Percentiles rank a stretch among this genome's conserved stretches.
Evolutionary conservation across 345 rosid genomes (phyloP).

Genomic region (Angophora floribunda): DNA sequence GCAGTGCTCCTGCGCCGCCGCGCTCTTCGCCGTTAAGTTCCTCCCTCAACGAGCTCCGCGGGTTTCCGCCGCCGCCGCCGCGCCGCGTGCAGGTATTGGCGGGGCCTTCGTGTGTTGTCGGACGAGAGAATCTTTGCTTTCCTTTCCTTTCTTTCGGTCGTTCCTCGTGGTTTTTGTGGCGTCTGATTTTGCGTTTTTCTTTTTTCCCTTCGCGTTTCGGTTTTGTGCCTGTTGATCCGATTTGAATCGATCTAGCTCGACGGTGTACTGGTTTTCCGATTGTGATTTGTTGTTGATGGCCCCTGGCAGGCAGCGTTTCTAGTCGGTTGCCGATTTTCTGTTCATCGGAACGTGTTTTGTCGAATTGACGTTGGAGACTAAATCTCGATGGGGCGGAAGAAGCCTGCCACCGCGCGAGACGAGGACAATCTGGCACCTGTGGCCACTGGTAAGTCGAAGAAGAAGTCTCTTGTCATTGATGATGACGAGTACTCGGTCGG

Average conservation of each 20-base stretch:
- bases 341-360: neutral
- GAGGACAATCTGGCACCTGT: slow-evolving; percentile 29
- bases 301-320: neutral
- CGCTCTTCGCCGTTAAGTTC: neutral
- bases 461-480: slow-evolving; percentile 55
- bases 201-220: neutral
- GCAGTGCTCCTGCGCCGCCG: neutral
- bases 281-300: neutral
- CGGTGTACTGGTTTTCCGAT: neutral
- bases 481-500: slow-evolving; percentile 79
- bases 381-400: slow-evolving; percentile 60
- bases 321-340: neutral
- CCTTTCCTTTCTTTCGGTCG: neutral
- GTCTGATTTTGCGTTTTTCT: neutral
- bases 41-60: neutral
- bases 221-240: neutral
- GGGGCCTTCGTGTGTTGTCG: neutral
- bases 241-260: neutral
- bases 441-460: slow-evolving; percentile 51
- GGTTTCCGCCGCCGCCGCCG: neutral
- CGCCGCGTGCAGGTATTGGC: neutral
- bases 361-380: neutral
- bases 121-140: neutral
- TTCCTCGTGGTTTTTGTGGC: neutral
- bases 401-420: slow-evolving; percentile 38